A percentile compares a stretch with the other conserved stretches of the same genome.
phyloP scores from a whole-genome alignment of 345 rosid genomes.

The Eutrema yunnanense region DNA sequence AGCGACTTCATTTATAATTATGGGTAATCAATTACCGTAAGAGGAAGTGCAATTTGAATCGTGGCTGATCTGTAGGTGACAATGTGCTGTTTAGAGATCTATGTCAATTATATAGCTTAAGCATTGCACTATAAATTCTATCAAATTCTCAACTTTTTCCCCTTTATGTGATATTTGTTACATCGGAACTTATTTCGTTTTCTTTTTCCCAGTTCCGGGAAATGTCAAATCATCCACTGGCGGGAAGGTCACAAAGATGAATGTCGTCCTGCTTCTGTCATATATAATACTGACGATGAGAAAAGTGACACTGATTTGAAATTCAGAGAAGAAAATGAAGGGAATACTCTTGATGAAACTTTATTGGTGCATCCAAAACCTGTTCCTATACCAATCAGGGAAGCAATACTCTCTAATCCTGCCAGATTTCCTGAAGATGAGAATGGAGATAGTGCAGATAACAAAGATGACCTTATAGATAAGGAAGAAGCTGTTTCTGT shows the following conservation, averaged over 20 bases:
- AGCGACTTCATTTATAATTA: neutral
- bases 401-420: conserved; percentile 27
- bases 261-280: conserved; percentile 48
- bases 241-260: conserved; percentile 94
- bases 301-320: conserved; percentile 32
- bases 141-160: neutral
- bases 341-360: conserved; percentile 26
- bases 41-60: neutral
- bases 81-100: neutral
- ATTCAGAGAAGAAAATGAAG: conserved; percentile 28
- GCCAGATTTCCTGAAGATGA: conserved; percentile 33
- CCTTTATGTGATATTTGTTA: neutral
- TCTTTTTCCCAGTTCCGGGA: conserved; percentile 49
- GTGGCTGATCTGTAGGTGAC: neutral
- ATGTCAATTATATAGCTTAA: conserved; percentile 4
- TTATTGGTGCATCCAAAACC: conserved; percentile 25
- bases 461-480: conserved; percentile 42
- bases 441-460: conserved; percentile 29
- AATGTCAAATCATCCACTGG: conserved; percentile 95
- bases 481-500: conserved; percentile 38
- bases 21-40: neutral
- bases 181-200: neutral
- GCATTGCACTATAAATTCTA: neutral
- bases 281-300: conserved; percentile 29
- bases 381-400: conserved; percentile 27